Evolutionary conservation across 202 grass and related monocot genomes (phyloP), one percentile per base, ranked within the genome.

Genomic region (Carex arenaria): DNA sequence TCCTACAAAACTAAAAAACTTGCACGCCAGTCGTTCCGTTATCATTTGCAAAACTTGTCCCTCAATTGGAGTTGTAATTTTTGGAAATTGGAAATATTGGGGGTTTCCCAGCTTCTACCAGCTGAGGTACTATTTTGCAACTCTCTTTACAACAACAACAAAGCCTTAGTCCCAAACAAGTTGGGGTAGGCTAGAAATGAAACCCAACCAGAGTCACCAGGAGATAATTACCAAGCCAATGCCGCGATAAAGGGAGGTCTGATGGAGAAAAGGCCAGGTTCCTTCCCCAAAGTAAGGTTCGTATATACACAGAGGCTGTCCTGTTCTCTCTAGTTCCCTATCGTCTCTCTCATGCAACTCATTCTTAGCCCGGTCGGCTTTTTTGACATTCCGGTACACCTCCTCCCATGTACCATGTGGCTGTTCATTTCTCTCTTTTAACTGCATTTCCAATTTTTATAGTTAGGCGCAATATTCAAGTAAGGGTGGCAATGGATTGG

Each of bases 261-360:
- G 88, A 83, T 96, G 96, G 31, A 99, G 89, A 88, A 99, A 99
- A 52, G 91, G 88, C 93, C 96, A 99, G 59, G 87, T 88, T 64
- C 93, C 96, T 78, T 96, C 89, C 74, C 96, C 96, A 90, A 92
- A 94, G 92, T 96, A 96, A 72, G 96, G 93, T 82, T 99, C 96
- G 19, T 99, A 99, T 92, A 99, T 94, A 88, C 93, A 99, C 64
- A 99, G 78, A 67, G 71, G 96, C 73, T 99, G 96, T 78, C 96
- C 96, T 87, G 93, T 96, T 85, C 93, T 86, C 71, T 99, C 96
- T 72, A 99, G 91, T 85, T 99, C 96, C 69, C 86, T 91, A 51
- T 99, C 91, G 77, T 99, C 96, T 85, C 93, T 89, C 88, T 96
- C 96, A 87, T 92, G 96, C 82, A 99, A 92, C 86, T 99, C 96